Evolutionary conservation across 2,329 filamentous ascomycete genomes (phyloP), one percentile per base, ranked within the genome.

Genomic region (Colletotrichum sp.): DNA sequence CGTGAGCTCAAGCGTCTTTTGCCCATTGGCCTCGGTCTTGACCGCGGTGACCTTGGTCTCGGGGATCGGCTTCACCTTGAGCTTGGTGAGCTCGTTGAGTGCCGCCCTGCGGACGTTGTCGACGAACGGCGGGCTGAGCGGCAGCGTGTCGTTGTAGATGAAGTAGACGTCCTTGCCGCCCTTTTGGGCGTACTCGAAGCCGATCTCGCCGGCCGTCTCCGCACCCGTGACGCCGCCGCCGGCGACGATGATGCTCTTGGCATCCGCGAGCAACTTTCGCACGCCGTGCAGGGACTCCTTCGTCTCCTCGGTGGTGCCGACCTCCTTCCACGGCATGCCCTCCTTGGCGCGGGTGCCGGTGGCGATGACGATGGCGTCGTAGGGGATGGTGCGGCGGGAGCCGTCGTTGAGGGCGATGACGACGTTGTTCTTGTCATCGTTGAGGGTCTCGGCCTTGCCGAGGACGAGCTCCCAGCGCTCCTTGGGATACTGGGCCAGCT

Each of bases 321-420:
- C 77, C 25, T 81, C 82, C 81, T 91, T 92, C 82, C 88, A 91
- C 1, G 90, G 89, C 82, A 88, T 84, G 75, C 80, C 82, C 6
- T 84, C 86, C 27, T 79, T 82, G 36, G 86, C 84, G 32, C 83
- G 83, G 5, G 88, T 82, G 9, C 91, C 91, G 0, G 90, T 91
- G 4, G 89, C 89, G 52, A 91, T 81, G 36, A 91, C 85, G 9
- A 91, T 84, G 30, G 90, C 86, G 79, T 90, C 86, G 80, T 91
- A 91, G 66, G 63, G 52, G 15, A 90, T 73, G 5, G 80, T 79
- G 27, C 83, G 83, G 68, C 80, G 74, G 6, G 57, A 71, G 39
- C 83, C 82, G n/a, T 80, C 77, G 12, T 82, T 81, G 8, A 80
- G 77, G 6, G 71, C 55, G 9, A 90, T 80, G 25, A 83, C 82